These are phyloP conservation scores for Globisporangium acanthophoron DNA, from an alignment of 352 stramenopile genomes.

Conservation along the genomic window DNA sequence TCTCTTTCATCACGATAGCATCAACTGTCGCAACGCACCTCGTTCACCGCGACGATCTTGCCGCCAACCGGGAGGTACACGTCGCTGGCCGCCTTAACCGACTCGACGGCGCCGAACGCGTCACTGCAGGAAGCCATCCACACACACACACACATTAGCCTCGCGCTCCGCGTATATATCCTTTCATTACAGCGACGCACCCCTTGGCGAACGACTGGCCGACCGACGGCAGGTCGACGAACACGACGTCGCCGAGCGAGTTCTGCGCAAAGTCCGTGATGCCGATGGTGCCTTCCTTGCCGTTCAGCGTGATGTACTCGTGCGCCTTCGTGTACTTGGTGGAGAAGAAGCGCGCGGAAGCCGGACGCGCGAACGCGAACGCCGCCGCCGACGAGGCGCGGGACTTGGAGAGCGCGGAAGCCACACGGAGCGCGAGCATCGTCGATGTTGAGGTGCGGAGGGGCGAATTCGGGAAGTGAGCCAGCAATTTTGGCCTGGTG, in stretches of 20 bases:
- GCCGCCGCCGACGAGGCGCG: constrained; percentile 20
- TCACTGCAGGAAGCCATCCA: constrained; percentile 43
- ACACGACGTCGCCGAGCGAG: constrained; percentile 96
- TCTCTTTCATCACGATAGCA: not conserved
- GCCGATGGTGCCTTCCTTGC: constrained; percentile 87
- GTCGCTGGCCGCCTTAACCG: constrained; percentile 98
- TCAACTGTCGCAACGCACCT: constrained; percentile 28
- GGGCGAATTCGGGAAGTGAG: not conserved
- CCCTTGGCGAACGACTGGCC: constrained; percentile 93
- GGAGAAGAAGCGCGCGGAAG: constrained; percentile 38
- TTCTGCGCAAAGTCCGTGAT: constrained; percentile 98
- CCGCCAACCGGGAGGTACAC: constrained; percentile 94
- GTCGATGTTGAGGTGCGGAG: not conserved
- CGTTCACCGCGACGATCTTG: constrained; percentile 93
- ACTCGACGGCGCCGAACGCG: constrained; percentile 96
- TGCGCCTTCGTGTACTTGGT: constrained; percentile 86
- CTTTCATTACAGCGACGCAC: constrained; percentile 25
- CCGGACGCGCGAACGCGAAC: constrained; percentile 43
- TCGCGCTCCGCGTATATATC: not conserved
- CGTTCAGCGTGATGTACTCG: constrained; percentile 81
- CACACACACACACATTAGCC: not conserved
- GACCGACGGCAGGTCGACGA: constrained; percentile 94
- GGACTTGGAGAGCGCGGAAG: constrained; percentile 48
- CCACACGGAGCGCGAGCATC: constrained; percentile 50
- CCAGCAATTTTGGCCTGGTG: too few species aligned